Base-by-base conservation (phyloP, 129 eudicot species). In the Chrysanthemum lavandulifolium region DNA sequence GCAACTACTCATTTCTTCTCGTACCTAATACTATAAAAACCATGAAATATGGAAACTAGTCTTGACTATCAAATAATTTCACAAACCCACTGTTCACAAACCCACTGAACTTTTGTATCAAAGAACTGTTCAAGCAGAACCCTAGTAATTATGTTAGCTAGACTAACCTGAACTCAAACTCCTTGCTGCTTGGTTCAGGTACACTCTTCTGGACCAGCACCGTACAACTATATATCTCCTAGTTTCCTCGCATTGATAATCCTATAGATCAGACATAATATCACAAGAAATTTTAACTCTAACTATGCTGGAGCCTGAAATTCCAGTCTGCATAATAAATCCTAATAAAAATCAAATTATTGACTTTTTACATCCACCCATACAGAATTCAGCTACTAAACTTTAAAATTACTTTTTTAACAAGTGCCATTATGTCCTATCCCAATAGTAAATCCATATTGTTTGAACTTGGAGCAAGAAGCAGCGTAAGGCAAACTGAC, bases 401-500 rank as follows among this genome's bases (percentile, higher is more conserved):
- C 43, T 48, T 45, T 11, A 4, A 1, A 60, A 48, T 4, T 10
- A 11, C 47, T 13, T 73, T 73, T 50, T 64, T 64, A 76, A 16
- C 60, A 75, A 2, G 74, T 72, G 50, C 70, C 73, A 56, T 67
- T 57, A 25, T 59, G 61, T 51, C 68, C 73, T 27, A 33, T 63
- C 73, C 74, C 60, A 8, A 80, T 55, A 59, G 63, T 64, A 29
- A 60, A 18, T 2, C 58, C 68, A 16, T 70, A 50, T 31, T 71
- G 84, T 12, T 64, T 69, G 49, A 69, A 64, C 13, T 43, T 51
- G 36, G 68, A 75, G 68, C 77, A 75, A 54, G 84, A 79, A 71
- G 67, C 15, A 40, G 66, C 33, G 10, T 25, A 45, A 65, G 74
- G 45, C 54, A 52, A 62, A 72, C 65, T 69, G 56, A 18, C 23